These are phyloP conservation scores for Colletotrichum gigasporum DNA, from an alignment of 2,329 filamentous ascomycete species.

Conservation along the genomic window DNA sequence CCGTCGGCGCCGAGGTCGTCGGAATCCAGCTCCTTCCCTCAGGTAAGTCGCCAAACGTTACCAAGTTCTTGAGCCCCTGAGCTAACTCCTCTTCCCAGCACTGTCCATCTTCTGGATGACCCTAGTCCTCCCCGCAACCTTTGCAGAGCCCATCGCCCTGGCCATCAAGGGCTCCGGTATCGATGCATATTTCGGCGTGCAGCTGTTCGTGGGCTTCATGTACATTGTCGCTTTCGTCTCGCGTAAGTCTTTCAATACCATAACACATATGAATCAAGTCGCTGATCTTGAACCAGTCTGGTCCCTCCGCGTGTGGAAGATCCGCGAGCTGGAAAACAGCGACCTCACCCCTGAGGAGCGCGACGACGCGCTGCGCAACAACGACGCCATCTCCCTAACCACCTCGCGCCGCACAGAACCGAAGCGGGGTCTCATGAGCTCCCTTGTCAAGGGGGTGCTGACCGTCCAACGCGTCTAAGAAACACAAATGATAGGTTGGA, in stretches of 20 bases:
- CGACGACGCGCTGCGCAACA: not conserved
- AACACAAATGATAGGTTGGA: fast-evolving
- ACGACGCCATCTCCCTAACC: conserved; percentile 4
- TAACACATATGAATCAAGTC: fast-evolving
- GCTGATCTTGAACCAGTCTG: conserved; percentile 18
- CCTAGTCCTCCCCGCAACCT: conserved; percentile 76
- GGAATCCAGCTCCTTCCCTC: conserved; percentile 75
- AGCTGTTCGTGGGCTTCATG: conserved; percentile 70
- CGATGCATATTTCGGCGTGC: conserved; percentile 59
- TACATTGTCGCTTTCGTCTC: conserved; percentile 65
- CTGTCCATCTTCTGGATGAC: conserved; percentile 78
- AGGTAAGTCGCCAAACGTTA: conserved; percentile 43
- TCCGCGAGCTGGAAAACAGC: conserved; percentile 22
- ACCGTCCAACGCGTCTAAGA: conserved; percentile 10
- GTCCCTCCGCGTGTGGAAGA: conserved; percentile 32
- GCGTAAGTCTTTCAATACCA: conserved; percentile 36
- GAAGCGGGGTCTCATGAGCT: not conserved
- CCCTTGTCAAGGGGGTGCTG: not conserved
- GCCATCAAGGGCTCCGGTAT: conserved; percentile 56
- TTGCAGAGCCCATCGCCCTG: conserved; percentile 71
- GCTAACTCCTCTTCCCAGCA: conserved; percentile 37
- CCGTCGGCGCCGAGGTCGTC: conserved; percentile 78
- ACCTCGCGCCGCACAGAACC: conserved; percentile 10
- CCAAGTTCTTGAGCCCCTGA: not conserved
- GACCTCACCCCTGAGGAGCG: conserved; percentile 1